Evolutionary conservation across 2,329 filamentous ascomycete genomes (phyloP), one percentile per base, ranked within the genome.

Genomic region (Aspergillus flavus): DNA sequence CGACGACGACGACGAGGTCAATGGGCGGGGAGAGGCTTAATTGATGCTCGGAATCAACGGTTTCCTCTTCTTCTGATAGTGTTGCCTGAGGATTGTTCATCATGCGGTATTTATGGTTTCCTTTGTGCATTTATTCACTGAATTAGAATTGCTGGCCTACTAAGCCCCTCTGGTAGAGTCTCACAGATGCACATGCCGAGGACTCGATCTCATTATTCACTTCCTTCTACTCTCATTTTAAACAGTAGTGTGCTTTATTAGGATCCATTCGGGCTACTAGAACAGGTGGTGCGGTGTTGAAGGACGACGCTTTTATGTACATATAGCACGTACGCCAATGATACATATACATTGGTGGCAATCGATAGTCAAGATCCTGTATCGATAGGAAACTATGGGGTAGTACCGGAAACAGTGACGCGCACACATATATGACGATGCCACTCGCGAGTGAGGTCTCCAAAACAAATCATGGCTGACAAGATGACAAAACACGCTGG

Each of bases 291-390:
- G 59, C 68, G 69, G 65, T 64, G 69, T 69, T 63, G 62, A 65
- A 66, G 67, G 66, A 66, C 63, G 65, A 65, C 60, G 69, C 59
- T 72, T 70, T 50, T 39, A 39, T 59, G 41, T 75, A 75, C 74
- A 64, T 75, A 75, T 72, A 75, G 70, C 69, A 69, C 64, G 62
- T 66, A 71, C 68, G 68, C 64, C 68, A 69, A 68, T 63, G 61
- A 63, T 71, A 71, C 72, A 72, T 73, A 69, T 75, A 73, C 71
- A 75, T 73, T 68, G 68, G 68, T 64, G 56, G 66, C 57, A 57
- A 63, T 66, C 64, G 66, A 70, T 70, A 62, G 65, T 66, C 63
- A 60, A 57, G 61, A 62, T 63, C 58, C 62, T 64, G 63, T 56
- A 64, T 64, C 58, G 54, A 67, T 68, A 61, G 58, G 59, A 67